These are phyloP conservation scores for Quercus lobata DNA, from an alignment of 331 rosid genomes.

Conservation along the genomic window DNA sequence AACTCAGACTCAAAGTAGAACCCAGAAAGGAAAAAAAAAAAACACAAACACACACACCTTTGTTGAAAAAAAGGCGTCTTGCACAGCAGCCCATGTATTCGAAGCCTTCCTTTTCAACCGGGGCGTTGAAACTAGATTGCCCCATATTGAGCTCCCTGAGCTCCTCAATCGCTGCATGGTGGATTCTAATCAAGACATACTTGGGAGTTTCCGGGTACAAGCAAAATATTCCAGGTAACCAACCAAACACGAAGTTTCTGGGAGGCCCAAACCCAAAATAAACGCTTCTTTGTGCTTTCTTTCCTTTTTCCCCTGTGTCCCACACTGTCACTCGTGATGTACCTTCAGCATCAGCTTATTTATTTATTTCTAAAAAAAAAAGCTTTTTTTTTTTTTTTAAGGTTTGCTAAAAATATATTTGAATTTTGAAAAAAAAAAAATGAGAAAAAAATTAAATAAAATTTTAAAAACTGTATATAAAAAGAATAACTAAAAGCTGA, in stretches of 20 bases:
- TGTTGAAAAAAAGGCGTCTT: conserved; percentile 73
- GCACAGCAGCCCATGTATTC: conserved; percentile 67
- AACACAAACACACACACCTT: conserved; percentile 47
- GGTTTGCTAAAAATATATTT: no score
- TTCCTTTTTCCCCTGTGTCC: background rate
- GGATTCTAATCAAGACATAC: conserved; percentile 22
- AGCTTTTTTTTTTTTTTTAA: background rate
- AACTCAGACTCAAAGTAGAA: background rate
- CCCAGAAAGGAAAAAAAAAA: background rate
- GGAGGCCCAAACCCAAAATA: background rate
- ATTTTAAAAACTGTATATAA: no score
- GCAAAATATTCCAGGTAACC: background rate
- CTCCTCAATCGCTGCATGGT: conserved; percentile 62
- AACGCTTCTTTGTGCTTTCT: background rate
- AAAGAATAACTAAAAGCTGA: no score
- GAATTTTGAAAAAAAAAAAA: background rate
- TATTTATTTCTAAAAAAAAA: no score
- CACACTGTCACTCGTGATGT: no score
- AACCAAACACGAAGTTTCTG: background rate
- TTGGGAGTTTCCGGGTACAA: background rate
- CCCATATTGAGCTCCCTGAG: conserved; percentile 29
- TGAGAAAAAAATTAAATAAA: no score
- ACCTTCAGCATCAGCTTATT: no score
- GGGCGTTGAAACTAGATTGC: conserved; percentile 35
- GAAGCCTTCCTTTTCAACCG: conserved; percentile 52